phyloP scores from a whole-genome alignment of 257 asterid species.

The Fraxinus americana region DNA sequence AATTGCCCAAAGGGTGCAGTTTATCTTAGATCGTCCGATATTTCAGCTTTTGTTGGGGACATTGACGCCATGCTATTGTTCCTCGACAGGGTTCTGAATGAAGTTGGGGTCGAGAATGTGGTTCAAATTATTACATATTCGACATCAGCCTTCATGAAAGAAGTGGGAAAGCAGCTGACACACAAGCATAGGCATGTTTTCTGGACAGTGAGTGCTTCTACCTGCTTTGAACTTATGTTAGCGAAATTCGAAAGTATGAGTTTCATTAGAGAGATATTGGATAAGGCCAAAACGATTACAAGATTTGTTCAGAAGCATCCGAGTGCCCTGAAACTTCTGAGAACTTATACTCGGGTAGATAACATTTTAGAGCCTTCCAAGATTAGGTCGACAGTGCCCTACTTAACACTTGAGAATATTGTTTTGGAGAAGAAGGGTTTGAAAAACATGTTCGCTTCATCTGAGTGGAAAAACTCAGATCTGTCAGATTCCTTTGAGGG shows the following conservation, averaged over 20 bases:
- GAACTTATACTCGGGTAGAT: slow-evolving; percentile 24
- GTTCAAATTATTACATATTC: slow-evolving; percentile 59
- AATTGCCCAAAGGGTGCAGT: slow-evolving; percentile 58
- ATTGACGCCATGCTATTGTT: slow-evolving; percentile 34
- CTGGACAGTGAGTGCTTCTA: slow-evolving; percentile 62
- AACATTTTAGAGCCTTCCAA: slow-evolving; percentile 38
- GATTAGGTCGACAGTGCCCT: slow-evolving; percentile 35
- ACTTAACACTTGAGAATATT: slow-evolving; percentile 55
- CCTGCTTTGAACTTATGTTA: slow-evolving; percentile 63
- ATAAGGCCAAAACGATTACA: slow-evolving; percentile 48
- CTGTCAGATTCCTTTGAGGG: slow-evolving; percentile 36
- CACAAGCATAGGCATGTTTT: slow-evolving; percentile 41
- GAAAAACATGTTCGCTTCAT: slow-evolving; percentile 32
- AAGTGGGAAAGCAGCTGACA: slow-evolving; percentile 42
- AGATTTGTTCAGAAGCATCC: slow-evolving; percentile 39
- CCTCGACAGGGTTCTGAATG: slow-evolving; percentile 32
- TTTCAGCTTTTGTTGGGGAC: slow-evolving; percentile 31
- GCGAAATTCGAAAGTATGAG: slow-evolving; percentile 39
- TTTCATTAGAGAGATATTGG: slow-evolving; percentile 34
- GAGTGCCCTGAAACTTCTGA: slow-evolving; percentile 27
- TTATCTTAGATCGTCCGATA: slow-evolving; percentile 46
- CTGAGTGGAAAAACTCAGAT: slow-evolving; percentile 26
- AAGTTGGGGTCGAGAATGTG: slow-evolving; percentile 53
- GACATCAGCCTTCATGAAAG: slow-evolving; percentile 47
- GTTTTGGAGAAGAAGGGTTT: slow-evolving; percentile 34